Evolutionary conservation across 495 filamentous ascomycete species (phyloP).

Genomic region (Penicillium bialowiezense): DNA sequence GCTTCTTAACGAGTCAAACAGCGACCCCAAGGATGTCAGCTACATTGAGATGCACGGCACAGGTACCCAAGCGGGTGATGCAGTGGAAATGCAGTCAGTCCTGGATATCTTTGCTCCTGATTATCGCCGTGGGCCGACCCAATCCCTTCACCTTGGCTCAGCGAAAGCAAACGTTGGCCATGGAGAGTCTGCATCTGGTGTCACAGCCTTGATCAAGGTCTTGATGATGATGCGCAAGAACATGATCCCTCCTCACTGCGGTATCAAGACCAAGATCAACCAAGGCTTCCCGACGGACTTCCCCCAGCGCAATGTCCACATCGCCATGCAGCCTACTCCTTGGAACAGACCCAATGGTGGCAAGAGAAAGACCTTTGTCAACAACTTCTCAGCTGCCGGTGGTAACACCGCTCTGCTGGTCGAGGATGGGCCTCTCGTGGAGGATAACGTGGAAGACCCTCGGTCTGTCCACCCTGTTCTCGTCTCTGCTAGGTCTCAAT

Average conservation of each 20-base stretch:
- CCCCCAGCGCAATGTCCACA: slow-evolving; percentile 71
- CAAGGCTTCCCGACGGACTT: slow-evolving; percentile 77
- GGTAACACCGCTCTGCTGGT: slow-evolving; percentile 53
- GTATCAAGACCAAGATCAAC: slow-evolving; percentile 83
- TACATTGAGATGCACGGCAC: slow-evolving; percentile 93
- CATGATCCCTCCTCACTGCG: slow-evolving; percentile 78
- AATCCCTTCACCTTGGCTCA: slow-evolving; percentile 77
- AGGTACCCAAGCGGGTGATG: slow-evolving; percentile 80
- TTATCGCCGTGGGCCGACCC: slow-evolving; percentile 60
- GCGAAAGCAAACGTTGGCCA: slow-evolving; percentile 90
- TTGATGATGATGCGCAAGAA: slow-evolving; percentile 85
- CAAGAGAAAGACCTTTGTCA: slow-evolving; percentile 62
- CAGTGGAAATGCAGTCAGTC: slow-evolving; percentile 75
- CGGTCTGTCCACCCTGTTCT: slow-evolving; percentile 48
- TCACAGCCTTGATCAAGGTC: slow-evolving; percentile 79
- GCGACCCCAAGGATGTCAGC: slow-evolving; percentile 70
- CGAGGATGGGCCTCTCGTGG: slow-evolving; percentile 50
- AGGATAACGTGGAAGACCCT: slow-evolving; percentile 47
- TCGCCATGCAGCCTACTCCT: slow-evolving; percentile 56
- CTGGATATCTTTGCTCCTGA: slow-evolving; percentile 76
- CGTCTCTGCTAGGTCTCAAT: slow-evolving; percentile 52
- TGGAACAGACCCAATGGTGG: slow-evolving; percentile 62
- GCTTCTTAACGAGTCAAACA: slow-evolving; percentile 65
- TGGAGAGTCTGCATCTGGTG: slow-evolving; percentile 83
- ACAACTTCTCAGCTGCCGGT: slow-evolving; percentile 65